These are phyloP conservation scores for Colletotrichum sansevieriae DNA, from an alignment of 2,329 filamentous ascomycete genomes.

Conservation along the genomic window DNA sequence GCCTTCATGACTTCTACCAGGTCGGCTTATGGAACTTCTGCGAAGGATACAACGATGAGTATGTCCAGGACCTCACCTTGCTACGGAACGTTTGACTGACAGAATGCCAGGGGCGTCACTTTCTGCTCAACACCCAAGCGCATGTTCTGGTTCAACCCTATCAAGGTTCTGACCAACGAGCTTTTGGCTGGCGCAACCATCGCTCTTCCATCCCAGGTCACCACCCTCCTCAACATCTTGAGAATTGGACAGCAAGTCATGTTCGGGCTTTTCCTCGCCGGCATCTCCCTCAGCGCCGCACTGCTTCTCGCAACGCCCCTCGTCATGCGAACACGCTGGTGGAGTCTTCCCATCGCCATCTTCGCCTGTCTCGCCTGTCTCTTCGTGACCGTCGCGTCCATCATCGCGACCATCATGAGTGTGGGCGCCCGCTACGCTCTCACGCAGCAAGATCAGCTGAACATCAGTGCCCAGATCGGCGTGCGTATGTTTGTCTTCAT, in stretches of 20 bases:
- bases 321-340: conserved; percentile 66
- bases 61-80: conserved; percentile 44
- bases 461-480: conserved; percentile 80
- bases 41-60: conserved; percentile 81
- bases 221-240: conserved; percentile 80
- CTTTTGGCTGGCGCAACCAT: conserved; percentile 87
- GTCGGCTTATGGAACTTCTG: conserved; percentile 94
- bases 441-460: conserved; percentile 77
- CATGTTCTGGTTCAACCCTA: conserved; percentile 93
- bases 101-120: conserved; percentile 73
- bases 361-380: conserved; percentile 77
- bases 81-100: conserved; percentile 56
- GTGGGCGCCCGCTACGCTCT: conserved; percentile 84
- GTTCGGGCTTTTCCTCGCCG: conserved; percentile 88
- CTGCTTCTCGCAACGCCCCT: conserved; percentile 76
- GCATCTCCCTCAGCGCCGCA: conserved; percentile 76
- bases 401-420: conserved; percentile 87
- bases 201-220: conserved; percentile 80
- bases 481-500: conserved; percentile 85
- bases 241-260: conserved; percentile 83
- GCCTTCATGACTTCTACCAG: conserved; percentile 94
- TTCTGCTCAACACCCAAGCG: conserved; percentile 77
- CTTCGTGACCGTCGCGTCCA: conserved; percentile 75
- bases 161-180: conserved; percentile 83
- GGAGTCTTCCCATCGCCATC: conserved; percentile 76